These are phyloP conservation scores for Amanita inopinata DNA, from an alignment of 768 basidiomycete species.

Conservation along the genomic window DNA sequence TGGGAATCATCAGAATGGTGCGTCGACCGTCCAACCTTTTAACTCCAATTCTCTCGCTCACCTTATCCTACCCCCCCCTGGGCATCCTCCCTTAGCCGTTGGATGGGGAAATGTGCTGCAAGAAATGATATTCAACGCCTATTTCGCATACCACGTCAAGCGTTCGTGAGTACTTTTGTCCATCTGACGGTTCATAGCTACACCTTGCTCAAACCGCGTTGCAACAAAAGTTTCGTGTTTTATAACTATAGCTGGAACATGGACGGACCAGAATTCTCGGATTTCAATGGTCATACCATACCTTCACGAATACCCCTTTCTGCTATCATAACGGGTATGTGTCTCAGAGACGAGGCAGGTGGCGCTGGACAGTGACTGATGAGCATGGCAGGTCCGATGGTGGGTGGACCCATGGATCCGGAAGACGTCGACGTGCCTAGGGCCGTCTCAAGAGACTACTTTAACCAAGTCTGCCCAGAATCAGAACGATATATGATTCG, in stretches of 20 bases:
- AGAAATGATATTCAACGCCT: conserved; percentile 8
- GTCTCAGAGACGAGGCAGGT: not conserved
- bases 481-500: conserved; percentile 2
- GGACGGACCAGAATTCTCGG: not conserved
- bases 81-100: too few relatives aligned
- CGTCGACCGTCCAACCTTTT: too few relatives aligned
- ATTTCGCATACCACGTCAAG: conserved; percentile 8
- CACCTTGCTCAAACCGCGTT: not conserved
- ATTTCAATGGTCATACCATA: conserved; percentile 4
- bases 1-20: conserved; percentile 7
- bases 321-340: conserved; percentile 4
- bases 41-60: too few relatives aligned
- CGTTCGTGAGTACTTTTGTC: conserved; percentile 2
- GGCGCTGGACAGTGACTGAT: not conserved
- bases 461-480: conserved; percentile 9
- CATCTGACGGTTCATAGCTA: not conserved
- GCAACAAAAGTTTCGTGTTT: conserved; percentile 6
- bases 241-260: conserved; percentile 9
- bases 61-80: too few relatives aligned
- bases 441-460: conserved; percentile 10
- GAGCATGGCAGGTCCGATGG: conserved; percentile 4
- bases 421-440: conserved; percentile 4
- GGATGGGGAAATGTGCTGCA: conserved; percentile 9
- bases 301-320: conserved; percentile 6
- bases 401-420: conserved; percentile 4